Base-by-base conservation (phyloP, 441 rosid species). In the Erodium moschatum region DNA sequence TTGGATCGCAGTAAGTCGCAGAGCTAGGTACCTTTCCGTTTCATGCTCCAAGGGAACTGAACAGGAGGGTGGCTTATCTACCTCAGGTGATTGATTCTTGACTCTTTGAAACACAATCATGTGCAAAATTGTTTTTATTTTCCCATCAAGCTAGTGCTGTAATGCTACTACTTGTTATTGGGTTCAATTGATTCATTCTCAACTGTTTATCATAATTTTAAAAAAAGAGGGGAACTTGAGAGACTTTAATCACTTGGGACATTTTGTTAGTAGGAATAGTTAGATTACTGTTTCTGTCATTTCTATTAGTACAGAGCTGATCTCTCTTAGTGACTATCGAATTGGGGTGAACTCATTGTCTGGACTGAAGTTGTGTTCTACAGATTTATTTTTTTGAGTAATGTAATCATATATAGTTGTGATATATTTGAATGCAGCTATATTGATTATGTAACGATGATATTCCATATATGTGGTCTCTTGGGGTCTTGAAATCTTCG, bases 51-150 rank as follows among this genome's bases (percentile, higher is more conserved):
- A 67, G 69, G 83, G 81, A 68, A 62, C 80, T 33, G 82, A 84
- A 66, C 90, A 76, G 77, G 92, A 84, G 68, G 85, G 80, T 76
- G 77, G 82, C 66, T 70, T 84, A 60, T 85, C 87, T 38, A 70
- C 77, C 72, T 74, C 87, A 65, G 90, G 91, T 87, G 76, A 64
- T 52, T 52, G 20, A 52, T 52, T 52, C 21, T 16, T 52, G 20
- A 52, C 60, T 7, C 10, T 52, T 0, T 50, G 60, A 52, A 52
- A 15, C 40, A 5, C 40, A 35, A 5, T 35, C 9, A 35, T 35
- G 40, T 35, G 40, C 40, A 35, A 35, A 35, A 35, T 35, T 35
- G 40, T 35, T 35, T 35, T 5, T 35, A 29, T 35, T 3, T 35
- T 35, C 40, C 40, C 0, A 35, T 35, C 8, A 35, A 35, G 40